Evolutionary conservation across 495 filamentous ascomycete species (phyloP).

Genomic region (Barbatosphaeria neglecta): DNA sequence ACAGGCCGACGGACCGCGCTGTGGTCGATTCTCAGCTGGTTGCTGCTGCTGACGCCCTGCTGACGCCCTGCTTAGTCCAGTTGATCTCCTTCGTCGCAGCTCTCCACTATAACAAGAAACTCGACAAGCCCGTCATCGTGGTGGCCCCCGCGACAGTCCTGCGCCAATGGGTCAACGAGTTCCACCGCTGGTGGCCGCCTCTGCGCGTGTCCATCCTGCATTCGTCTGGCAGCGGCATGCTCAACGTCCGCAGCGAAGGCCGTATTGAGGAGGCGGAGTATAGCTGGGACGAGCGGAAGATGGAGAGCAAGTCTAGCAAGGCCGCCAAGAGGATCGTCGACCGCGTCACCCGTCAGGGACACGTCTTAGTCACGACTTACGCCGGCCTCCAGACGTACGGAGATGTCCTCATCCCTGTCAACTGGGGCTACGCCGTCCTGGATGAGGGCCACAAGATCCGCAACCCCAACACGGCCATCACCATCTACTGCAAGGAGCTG

Average conservation of each 20-base stretch:
- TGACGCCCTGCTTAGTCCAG: constrained; percentile 40
- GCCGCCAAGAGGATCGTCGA: constrained; percentile 68
- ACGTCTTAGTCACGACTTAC: constrained; percentile 91
- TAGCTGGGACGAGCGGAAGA: constrained; percentile 22
- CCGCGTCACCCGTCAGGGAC: constrained; percentile 72
- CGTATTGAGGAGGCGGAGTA: constrained; percentile 58
- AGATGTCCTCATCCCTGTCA: constrained; percentile 59
- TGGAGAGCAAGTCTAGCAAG: constrained; percentile 35
- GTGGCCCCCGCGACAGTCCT: constrained; percentile 90
- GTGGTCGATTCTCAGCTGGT: neutral
- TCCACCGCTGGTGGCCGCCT: constrained; percentile 95
- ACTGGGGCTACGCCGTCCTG: constrained; percentile 89
- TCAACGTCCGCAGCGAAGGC: constrained; percentile 61
- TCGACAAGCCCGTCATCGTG: constrained; percentile 74
- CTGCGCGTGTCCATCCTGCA: constrained; percentile 90
- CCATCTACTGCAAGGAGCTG: constrained; percentile 85
- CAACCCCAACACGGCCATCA: constrained; percentile 86
- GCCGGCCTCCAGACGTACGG: constrained; percentile 82
- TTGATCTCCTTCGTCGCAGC: constrained; percentile 84
- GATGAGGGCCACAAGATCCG: constrained; percentile 98
- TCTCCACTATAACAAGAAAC: constrained; percentile 76
- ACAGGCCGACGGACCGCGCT: neutral
- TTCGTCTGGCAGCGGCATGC: constrained; percentile 90
- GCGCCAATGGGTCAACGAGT: constrained; percentile 96
- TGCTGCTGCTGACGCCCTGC: neutral